Conservation (phyloP, 2,329 filamentous ascomycete genomes). For the Zasmidium cellare region DNA sequence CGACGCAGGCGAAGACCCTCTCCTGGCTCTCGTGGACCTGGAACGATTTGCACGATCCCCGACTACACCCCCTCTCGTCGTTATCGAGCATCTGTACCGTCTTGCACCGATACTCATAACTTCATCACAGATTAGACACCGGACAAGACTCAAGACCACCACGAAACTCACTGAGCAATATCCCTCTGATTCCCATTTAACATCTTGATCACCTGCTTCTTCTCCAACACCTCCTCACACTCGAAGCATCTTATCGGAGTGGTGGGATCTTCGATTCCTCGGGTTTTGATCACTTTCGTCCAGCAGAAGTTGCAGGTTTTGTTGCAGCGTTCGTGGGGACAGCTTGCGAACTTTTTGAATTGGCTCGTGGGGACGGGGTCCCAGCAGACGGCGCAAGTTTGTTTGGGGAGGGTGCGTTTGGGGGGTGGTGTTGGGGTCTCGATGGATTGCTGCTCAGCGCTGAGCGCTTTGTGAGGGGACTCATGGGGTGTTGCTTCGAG, state of each 20-base stretch:
- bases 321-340: background rate
- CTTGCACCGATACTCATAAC: background rate
- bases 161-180: background rate
- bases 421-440: no score
- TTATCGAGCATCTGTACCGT: background rate
- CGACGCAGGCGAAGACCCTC: background rate
- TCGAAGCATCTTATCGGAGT: background rate
- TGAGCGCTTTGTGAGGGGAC: no score
- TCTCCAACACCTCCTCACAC: background rate
- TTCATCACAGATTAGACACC: background rate
- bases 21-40: background rate
- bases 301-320: constrained; percentile 7
- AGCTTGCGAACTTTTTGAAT: constrained; percentile 4
- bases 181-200: background rate
- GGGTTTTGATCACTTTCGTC: background rate
- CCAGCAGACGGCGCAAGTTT: background rate
- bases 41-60: background rate
- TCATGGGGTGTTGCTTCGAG: no score
- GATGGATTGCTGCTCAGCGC: no score
- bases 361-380: background rate
- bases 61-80: background rate
- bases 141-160: background rate
- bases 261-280: background rate
- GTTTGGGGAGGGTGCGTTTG: background rate
- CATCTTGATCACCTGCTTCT: background rate